These are phyloP conservation scores for Aspergillus costaricaensis DNA, from an alignment of 2,329 filamentous ascomycete genomes.

Conservation along the genomic window DNA sequence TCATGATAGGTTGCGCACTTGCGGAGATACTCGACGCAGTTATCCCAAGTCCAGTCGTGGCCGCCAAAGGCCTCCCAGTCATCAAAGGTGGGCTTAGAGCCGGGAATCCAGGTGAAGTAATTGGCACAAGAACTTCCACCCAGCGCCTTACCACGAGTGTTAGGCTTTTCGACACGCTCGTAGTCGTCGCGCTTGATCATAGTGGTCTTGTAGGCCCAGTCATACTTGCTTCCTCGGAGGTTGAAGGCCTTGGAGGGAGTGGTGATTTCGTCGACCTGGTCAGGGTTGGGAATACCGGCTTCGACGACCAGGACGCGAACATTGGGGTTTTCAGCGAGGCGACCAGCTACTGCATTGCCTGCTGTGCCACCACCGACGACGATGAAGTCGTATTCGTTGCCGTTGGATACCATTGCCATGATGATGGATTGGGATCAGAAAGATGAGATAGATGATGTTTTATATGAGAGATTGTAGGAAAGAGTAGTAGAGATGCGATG, in stretches of 20 bases:
- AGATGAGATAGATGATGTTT: neutral
- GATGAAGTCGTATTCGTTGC: slow-evolving; percentile 31
- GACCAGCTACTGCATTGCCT: slow-evolving; percentile 48
- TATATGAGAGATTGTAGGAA: neutral
- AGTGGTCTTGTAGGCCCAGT: slow-evolving; percentile 65
- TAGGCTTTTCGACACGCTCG: slow-evolving; percentile 63
- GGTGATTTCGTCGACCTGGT: slow-evolving; percentile 55
- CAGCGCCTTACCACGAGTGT: slow-evolving; percentile 61
- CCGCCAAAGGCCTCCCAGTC: slow-evolving; percentile 51
- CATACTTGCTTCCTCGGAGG: slow-evolving; percentile 58
- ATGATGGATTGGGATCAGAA: neutral
- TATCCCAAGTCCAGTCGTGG: slow-evolving; percentile 59
- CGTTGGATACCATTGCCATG: slow-evolving; percentile 16
- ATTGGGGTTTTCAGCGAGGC: slow-evolving; percentile 54
- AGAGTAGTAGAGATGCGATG: neutral
- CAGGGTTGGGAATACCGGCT: slow-evolving; percentile 47
- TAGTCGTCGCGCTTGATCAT: slow-evolving; percentile 60
- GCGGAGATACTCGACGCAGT: slow-evolving; percentile 53
- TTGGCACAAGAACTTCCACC: slow-evolving; percentile 62
- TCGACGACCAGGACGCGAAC: slow-evolving; percentile 44
- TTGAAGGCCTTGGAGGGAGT: slow-evolving; percentile 60
- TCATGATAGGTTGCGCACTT: slow-evolving; percentile 63
- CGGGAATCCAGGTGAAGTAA: slow-evolving; percentile 66
- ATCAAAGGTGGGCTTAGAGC: slow-evolving; percentile 59
- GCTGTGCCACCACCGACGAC: slow-evolving; percentile 41